Evolutionary conservation across 805 yeast species (phyloP).

Genomic region (Metschnikowia henanensis): DNA sequence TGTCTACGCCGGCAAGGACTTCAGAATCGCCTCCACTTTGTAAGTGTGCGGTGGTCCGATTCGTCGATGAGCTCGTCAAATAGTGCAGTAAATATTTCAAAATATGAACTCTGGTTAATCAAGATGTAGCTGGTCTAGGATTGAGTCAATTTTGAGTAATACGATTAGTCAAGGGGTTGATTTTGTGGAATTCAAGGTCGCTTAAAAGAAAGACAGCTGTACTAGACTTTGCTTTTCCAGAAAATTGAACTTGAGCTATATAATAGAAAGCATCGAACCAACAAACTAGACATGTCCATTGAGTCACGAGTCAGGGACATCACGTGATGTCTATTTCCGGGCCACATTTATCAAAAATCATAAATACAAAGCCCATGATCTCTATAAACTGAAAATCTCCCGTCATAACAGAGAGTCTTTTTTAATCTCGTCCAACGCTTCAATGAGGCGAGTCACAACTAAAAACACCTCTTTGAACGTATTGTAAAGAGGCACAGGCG

Average conservation of each 20-base stretch:
- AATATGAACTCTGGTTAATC: background rate
- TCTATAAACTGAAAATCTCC: background rate
- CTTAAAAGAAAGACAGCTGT: too few species aligned
- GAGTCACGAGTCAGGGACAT: too few species aligned
- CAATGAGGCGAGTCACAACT: constrained; percentile 47
- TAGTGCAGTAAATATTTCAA: constrained; percentile 4
- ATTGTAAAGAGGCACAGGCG: constrained; percentile 85
- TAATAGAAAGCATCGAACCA: too few species aligned
- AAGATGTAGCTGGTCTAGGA: too few species aligned
- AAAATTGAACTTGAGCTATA: too few species aligned
- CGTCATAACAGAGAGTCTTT: background rate
- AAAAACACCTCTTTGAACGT: constrained; percentile 61
- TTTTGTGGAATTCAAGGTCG: too few species aligned
- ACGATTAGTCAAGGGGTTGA: too few species aligned
- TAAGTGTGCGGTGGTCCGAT: constrained; percentile 22
- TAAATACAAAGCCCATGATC: background rate
- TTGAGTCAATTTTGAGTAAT: too few species aligned
- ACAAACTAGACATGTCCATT: too few species aligned
- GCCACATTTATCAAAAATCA: too few species aligned
- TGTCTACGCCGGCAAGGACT: constrained; percentile 88
- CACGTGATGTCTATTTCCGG: too few species aligned
- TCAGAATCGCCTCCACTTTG: constrained; percentile 58
- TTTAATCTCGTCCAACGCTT: constrained; percentile 26
- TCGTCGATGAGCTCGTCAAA: constrained; percentile 1
- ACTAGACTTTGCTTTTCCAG: too few species aligned